Percentiles rank a stretch among this genome's conserved stretches.
phyloP scores from a whole-genome alignment of 345 rosid genomes.

The Linum usitatissimum region DNA sequence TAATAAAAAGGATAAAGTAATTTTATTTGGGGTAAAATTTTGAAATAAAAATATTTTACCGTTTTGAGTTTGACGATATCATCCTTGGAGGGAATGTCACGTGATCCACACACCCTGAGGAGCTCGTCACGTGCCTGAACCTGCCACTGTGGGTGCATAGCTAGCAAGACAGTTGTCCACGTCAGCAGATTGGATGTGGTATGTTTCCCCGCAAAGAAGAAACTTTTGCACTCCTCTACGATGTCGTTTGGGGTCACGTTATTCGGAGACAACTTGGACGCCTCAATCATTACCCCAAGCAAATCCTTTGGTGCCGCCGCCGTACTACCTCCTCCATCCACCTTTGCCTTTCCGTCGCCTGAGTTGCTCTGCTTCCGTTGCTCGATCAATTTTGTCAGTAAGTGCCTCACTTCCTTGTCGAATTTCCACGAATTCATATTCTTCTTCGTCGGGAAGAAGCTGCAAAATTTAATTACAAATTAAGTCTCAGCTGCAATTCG shows the following conservation, averaged over 20 bases:
- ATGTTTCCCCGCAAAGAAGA: slow-evolving; percentile 63
- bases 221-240: slow-evolving; percentile 58
- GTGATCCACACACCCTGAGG: slow-evolving; percentile 37
- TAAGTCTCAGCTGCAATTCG: background rate
- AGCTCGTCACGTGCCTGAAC: slow-evolving; percentile 59
- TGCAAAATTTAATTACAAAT: background rate
- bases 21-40: no score
- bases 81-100: slow-evolving; percentile 31
- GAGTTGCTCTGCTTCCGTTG: slow-evolving; percentile 8
- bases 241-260: slow-evolving; percentile 34
- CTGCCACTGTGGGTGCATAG: slow-evolving; percentile 55
- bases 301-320: slow-evolving; percentile 13
- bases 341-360: background rate
- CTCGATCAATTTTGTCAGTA: slow-evolving; percentile 15
- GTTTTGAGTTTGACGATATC: slow-evolving; percentile 32
- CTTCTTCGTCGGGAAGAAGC: slow-evolving; percentile 21
- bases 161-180: slow-evolving; percentile 55
- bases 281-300: slow-evolving; percentile 21
- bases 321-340: background rate
- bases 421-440: slow-evolving; percentile 24
- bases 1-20: background rate
- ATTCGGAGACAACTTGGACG: slow-evolving; percentile 25
- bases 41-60: slow-evolving; percentile 1
- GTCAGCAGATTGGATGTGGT: slow-evolving; percentile 54
- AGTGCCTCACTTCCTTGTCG: slow-evolving; percentile 16